Percentiles rank a stretch among this genome's conserved stretches.
These are phyloP conservation scores for Phytophthora quininea DNA, from an alignment of 352 stramenopile genomes.

Conservation along the genomic window DNA sequence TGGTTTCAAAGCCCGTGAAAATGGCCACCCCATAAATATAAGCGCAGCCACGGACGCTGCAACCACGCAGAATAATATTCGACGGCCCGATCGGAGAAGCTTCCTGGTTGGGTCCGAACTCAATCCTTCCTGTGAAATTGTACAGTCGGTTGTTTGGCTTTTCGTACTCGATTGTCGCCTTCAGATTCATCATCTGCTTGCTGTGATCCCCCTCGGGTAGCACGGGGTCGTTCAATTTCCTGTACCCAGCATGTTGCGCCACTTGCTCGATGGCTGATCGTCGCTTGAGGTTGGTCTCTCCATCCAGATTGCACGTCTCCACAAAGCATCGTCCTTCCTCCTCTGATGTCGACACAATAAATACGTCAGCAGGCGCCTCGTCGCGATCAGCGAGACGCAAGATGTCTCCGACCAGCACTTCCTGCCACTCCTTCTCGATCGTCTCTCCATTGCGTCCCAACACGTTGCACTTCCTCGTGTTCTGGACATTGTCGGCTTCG, in stretches of 20 bases:
- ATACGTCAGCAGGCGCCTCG: conserved; percentile 67
- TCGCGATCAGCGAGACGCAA: conserved; percentile 59
- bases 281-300: conserved; percentile 95
- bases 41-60: conserved; percentile 58
- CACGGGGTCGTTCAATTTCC: conserved; percentile 57
- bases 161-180: conserved; percentile 63
- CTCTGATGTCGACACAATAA: conserved; percentile 75
- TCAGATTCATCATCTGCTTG: conserved; percentile 49
- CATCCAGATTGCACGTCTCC: conserved; percentile 94
- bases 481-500: conserved; percentile 67
- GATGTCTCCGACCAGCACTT: conserved; percentile 79
- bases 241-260: conserved; percentile 60
- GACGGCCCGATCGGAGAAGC: conserved; percentile 50
- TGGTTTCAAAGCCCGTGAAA: conserved; percentile 92
- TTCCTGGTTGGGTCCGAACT: conserved; percentile 34
- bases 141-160: conserved; percentile 82
- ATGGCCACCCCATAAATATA: conserved; percentile 82
- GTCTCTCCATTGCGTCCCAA: conserved; percentile 44
- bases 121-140: conserved; percentile 68
- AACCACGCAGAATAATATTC: conserved; percentile 90
- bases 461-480: conserved; percentile 60
- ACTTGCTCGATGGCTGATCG: conserved; percentile 60
- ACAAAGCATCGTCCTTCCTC: conserved; percentile 89
- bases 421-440: conserved; percentile 67
- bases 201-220: conserved; percentile 44